phyloP scores from a whole-genome alignment of 1,284 basidiomycete genomes.

The Waitea zeae region DNA sequence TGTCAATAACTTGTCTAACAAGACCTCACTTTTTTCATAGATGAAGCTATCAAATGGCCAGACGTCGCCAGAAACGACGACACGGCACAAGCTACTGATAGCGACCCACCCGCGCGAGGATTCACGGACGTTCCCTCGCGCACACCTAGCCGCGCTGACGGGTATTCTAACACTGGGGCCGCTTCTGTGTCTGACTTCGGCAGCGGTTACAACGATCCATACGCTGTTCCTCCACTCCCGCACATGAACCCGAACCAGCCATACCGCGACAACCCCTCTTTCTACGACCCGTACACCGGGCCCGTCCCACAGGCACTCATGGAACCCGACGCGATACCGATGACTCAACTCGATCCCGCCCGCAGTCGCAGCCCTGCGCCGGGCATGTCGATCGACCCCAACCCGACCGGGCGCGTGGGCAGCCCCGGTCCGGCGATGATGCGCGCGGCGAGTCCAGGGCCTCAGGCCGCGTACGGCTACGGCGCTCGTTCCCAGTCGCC shows the following conservation, averaged over 20 bases:
- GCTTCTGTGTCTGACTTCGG: constrained; percentile 32
- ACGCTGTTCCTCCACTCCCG: constrained; percentile 70
- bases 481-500: background rate
- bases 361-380: constrained; percentile 10
- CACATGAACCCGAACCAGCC: constrained; percentile 48
- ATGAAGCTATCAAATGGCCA: constrained; percentile 76
- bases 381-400: constrained; percentile 2
- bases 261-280: constrained; percentile 55
- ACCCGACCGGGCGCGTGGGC: constrained; percentile 4
- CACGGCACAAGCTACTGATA: constrained; percentile 37
- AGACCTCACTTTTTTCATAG: constrained; percentile 17
- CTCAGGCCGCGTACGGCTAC: constrained; percentile 17
- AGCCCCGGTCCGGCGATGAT: constrained; percentile 6
- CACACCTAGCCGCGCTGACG: constrained; percentile 21
- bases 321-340: constrained; percentile 49
- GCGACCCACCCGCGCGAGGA: constrained; percentile 40
- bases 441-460: constrained; percentile 15
- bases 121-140: constrained; percentile 20
- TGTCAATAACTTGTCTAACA: constrained; percentile 1
- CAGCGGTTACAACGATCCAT: constrained; percentile 36
- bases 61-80: constrained; percentile 42
- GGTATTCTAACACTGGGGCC: constrained; percentile 24
- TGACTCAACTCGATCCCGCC: constrained; percentile 53
- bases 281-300: constrained; percentile 65
- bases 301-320: constrained; percentile 49